Percentiles rank a stretch among this genome's conserved stretches.
These are phyloP conservation scores for Priceomyces haplophilus DNA, from an alignment of 805 yeast species.

Conservation along the genomic window DNA sequence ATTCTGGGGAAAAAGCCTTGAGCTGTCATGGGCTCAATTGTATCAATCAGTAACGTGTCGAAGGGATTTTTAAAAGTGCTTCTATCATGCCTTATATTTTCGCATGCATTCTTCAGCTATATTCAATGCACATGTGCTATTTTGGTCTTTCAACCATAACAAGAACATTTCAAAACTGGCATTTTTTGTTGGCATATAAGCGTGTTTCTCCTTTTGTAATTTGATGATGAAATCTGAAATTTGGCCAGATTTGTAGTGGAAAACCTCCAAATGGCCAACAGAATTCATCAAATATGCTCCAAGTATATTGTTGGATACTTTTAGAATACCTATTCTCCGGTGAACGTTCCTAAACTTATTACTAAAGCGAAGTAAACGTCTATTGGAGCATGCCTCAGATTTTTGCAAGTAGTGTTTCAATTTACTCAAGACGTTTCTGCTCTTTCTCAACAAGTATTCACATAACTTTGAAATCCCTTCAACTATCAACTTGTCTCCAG, in stretches of 20 bases:
- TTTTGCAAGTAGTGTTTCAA: neutral
- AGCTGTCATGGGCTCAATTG: too few relatives aligned
- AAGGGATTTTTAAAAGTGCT: too few relatives aligned
- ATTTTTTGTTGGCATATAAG: neutral
- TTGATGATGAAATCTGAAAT: slow-evolving; percentile 3
- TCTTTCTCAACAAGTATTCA: slow-evolving; percentile 5
- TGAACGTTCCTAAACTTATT: neutral
- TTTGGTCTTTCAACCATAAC: slow-evolving; percentile 13
- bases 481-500: slow-evolving; percentile 29
- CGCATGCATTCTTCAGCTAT: slow-evolving; percentile 11
- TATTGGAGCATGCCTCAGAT: neutral
- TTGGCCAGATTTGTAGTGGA: neutral
- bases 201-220: slow-evolving; percentile 1
- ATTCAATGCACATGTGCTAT: slow-evolving; percentile 1
- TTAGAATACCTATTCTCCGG: neutral
- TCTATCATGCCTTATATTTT: slow-evolving; percentile 13
- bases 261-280: neutral
- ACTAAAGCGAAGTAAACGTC: neutral
- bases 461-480: slow-evolving; percentile 13
- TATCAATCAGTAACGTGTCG: too few relatives aligned
- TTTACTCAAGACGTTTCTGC: neutral
- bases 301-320: slow-evolving; percentile 6
- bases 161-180: slow-evolving; percentile 11
- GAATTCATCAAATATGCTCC: slow-evolving; percentile 13
- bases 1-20: too few relatives aligned